Percentiles rank a stretch among this genome's conserved stretches.
Evolutionary conservation across 441 rosid genomes (phyloP).

Genomic region (Syzygium syzygioides): DNA sequence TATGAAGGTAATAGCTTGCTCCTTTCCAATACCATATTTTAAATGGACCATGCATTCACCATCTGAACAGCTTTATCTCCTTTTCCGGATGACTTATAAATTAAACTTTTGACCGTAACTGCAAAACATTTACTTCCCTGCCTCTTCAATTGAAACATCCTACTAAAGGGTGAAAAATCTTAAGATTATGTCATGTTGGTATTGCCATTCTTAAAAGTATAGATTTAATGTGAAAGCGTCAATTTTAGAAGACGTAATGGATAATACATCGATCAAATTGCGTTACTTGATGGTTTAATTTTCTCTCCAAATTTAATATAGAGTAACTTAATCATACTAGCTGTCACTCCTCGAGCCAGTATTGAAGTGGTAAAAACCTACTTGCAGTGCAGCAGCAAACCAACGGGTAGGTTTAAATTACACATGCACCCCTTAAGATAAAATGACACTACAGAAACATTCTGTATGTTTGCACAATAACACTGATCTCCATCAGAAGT

Average conservation of each 20-base stretch:
- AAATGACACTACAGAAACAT: neutral
- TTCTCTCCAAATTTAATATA: neutral
- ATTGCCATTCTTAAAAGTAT: neutral
- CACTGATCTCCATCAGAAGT: neutral
- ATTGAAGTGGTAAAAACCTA: neutral
- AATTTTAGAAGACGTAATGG: neutral
- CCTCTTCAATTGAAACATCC: neutral
- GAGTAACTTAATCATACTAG: neutral
- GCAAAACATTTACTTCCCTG: neutral
- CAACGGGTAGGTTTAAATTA: neutral
- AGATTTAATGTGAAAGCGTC: neutral
- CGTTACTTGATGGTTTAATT: neutral
- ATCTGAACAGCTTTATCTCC: slow-evolving; percentile 3
- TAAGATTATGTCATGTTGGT: neutral
- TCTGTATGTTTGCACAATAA: neutral
- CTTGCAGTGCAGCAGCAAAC: neutral
- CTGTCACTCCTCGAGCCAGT: neutral
- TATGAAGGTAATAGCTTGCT: neutral
- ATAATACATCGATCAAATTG: neutral
- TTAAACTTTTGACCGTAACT: neutral
- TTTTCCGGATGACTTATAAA: neutral
- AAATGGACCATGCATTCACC: slow-evolving; percentile 17
- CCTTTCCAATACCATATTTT: neutral
- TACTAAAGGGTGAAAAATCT: neutral
- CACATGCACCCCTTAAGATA: neutral